Evolutionary conservation across 1,284 basidiomycete species (phyloP), one percentile per base, ranked within the genome.

Genomic region (Ceratobasidium papillatum): DNA sequence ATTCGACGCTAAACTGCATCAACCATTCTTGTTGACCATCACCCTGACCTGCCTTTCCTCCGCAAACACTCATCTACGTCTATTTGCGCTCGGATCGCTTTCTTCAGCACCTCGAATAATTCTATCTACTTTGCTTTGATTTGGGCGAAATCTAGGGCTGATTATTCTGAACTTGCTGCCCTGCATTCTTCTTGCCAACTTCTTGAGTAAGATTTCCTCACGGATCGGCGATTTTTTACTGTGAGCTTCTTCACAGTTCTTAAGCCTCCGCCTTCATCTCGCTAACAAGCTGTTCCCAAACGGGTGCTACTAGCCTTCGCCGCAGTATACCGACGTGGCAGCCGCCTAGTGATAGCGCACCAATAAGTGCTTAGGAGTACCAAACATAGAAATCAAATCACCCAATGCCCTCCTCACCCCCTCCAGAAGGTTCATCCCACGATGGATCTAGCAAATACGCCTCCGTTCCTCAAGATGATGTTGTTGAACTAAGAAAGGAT

Each of bases 401-500:
- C 30, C 51, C 65, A n/a, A 76, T 76, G 76, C 36, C 76, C 12
- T 30, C 76, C n/a, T 75, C 76, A n/a, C 76, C 76, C 2, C 61
- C 63, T 66, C 58, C 66, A 32, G 52, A 45, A 32, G 56, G 25
- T 3, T 64, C 51, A 49, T 61, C 45, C 7, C 43, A 47, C 9
- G 54, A 61, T 12, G 69, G 32, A 9, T 9, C 58, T 8, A 59
- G 54, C 5, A 74, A 68, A 45, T 59, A 75, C 36, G 41, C 59
- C 7, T 43, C 75, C 0, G 73, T 65, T 41, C 76, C 41, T 34
- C 61, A 73, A 14, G 76, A 83, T 41, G 89, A 91, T 82, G 85
- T 86, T 2, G 89, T 86, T 45, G 89, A 91, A 77, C 80, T 89
- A 77, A 90, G 85, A 82, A 91, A 88, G 79, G 87, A 87, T 8